phyloP scores from a whole-genome alignment of 78 protist genomes.

The Salpingoeca rosetta region DNA sequence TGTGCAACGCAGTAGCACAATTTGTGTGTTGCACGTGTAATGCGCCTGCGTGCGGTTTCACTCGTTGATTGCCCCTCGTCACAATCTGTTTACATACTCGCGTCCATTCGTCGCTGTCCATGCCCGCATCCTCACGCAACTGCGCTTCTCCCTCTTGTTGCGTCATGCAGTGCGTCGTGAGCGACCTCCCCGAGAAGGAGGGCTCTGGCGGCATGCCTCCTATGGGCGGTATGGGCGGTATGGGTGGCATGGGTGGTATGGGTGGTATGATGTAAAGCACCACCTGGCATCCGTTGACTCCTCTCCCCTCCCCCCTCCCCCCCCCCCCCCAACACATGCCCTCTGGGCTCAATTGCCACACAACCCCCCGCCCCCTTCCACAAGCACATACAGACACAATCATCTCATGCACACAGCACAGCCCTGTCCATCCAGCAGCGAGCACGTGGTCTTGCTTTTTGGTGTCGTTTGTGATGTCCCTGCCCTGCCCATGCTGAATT shows the following conservation, averaged over 20 bases:
- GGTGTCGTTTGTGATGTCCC: too few relatives aligned
- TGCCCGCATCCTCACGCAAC: neutral
- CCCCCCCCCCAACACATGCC: too few relatives aligned
- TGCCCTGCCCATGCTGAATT: too few relatives aligned
- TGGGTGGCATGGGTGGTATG: constrained; percentile 61
- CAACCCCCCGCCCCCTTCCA: too few relatives aligned
- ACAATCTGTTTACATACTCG: neutral
- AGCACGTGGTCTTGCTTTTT: too few relatives aligned
- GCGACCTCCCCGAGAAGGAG: constrained; percentile 30
- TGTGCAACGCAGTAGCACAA: constrained; percentile 54
- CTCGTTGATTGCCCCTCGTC: neutral
- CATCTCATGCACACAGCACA: too few relatives aligned
- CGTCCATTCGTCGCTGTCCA: neutral
- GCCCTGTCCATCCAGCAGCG: too few relatives aligned
- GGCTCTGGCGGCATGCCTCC: constrained; percentile 17
- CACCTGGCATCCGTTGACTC: neutral
- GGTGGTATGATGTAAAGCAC: constrained; percentile 16
- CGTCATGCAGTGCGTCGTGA: neutral
- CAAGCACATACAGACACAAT: too few relatives aligned
- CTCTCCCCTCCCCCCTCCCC: too few relatives aligned
- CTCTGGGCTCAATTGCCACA: too few relatives aligned
- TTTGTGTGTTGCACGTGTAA: constrained; percentile 6
- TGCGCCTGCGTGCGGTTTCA: neutral
- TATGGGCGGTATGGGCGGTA: constrained; percentile 28
- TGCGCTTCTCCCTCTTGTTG: too few relatives aligned